Base-by-base conservation (phyloP, 2,329 filamentous ascomycete genomes). In the Fusarium cicatricum region DNA sequence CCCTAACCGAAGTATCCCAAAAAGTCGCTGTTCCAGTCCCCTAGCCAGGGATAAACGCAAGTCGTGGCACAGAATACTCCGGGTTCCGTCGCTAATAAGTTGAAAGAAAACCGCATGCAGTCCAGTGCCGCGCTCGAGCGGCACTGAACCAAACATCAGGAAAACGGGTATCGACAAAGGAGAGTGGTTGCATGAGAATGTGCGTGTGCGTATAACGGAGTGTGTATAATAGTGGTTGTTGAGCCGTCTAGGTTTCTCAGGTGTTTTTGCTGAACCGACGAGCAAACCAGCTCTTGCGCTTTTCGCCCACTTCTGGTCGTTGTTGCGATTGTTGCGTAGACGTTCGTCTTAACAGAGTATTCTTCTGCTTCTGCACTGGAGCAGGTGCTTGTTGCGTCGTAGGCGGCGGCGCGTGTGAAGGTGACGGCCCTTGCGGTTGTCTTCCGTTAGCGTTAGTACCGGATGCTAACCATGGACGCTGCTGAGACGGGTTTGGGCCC, bases 251-350 rank as follows among this genome's bases (percentile, higher is more conserved):
- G 17, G 28, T 34, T 42, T 45, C 42, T 67, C 40, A 69, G 34
- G 65, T 42, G 31, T 76, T 75, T 71, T 82, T 92, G 81, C 90
- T 95, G 74, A 97, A 95, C 50, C 88, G 84, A 67, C 87, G 86
- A 71, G 90, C 86, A 69, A 98, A 88, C 92, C 93, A 97, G 72
- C 92, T 95, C 82, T 92, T 93, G 62, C 90, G 84, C 82, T 96
- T 97, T 57, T 92, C 89, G 11, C 71, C 70, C 16, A 65, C 58
- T 5, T 58, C 53, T 38, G 65, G 45, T 44, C 57, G 67, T 42
- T 68, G 66, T 23, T 65, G 56, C 42, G 62, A 57, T 40, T 67
- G 55, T 36, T 66, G 70, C 42, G 67, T 70, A 5, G 65, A 63
- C 38, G 73, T 64, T 23, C 71, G 60, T 46, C 65, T 69, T 38